Evolutionary conservation across 2,329 filamentous ascomycete genomes (phyloP).

Genomic region (Elsinoe australis): DNA sequence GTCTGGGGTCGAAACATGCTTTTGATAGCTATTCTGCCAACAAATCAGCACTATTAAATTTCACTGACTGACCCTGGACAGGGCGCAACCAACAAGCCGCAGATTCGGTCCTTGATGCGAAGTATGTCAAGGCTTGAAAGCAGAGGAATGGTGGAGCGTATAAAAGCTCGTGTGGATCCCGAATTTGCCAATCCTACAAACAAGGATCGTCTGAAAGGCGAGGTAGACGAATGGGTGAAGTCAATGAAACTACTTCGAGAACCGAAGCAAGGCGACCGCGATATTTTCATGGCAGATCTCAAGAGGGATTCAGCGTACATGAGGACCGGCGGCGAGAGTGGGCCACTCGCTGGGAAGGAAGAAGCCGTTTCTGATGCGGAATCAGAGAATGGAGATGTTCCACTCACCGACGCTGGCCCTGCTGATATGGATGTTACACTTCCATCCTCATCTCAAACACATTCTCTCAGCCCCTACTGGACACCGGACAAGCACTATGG

Average conservation of each 20-base stretch:
- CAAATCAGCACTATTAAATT: neutral
- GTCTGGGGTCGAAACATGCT: too few species aligned
- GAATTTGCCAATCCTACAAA: neutral
- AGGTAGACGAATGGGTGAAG: conserved; percentile 22
- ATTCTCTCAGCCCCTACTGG: conserved; percentile 41
- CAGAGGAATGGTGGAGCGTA: neutral
- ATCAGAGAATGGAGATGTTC: conserved; percentile 19
- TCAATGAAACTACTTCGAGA: conserved; percentile 38
- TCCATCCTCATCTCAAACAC: neutral
- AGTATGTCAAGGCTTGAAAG: conserved; percentile 10
- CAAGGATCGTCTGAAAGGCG: neutral
- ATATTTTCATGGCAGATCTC: conserved; percentile 21
- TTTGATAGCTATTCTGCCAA: too few species aligned
- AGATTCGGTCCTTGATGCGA: neutral
- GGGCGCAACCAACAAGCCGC: neutral
- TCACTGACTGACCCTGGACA: neutral
- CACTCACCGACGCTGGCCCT: neutral
- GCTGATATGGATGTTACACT: neutral
- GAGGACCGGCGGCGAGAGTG: conserved; percentile 16
- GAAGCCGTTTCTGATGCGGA: conserved; percentile 27
- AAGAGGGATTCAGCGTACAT: conserved; percentile 6
- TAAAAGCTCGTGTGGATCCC: neutral
- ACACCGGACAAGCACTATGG: conserved; percentile 44
- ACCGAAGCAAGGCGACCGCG: conserved; percentile 28
- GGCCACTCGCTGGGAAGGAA: conserved; percentile 16